Percentiles rank a stretch among this genome's conserved stretches.
phyloP scores from a whole-genome alignment of 2,329 filamentous ascomycete genomes.

The Exophiala viscosa region DNA sequence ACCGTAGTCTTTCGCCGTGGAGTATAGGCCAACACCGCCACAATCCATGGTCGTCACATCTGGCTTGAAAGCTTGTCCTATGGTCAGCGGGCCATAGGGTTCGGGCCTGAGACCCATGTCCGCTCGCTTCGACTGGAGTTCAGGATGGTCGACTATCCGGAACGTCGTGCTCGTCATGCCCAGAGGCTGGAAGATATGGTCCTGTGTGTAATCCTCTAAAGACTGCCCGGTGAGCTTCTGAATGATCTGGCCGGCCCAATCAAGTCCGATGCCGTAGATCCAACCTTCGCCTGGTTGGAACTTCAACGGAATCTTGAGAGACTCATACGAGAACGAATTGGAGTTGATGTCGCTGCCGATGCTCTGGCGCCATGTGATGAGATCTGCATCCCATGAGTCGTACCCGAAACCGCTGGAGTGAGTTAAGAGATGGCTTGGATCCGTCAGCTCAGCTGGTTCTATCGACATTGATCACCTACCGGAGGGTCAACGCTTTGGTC shows the following conservation, averaged over 20 bases:
- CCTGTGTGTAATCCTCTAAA: conserved; percentile 48
- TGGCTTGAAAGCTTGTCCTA: too few relatives aligned
- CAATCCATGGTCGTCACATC: conserved; percentile 2
- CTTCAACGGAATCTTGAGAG: conserved; percentile 48
- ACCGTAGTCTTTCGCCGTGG: conserved; percentile 22
- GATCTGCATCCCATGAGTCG: conserved; percentile 40
- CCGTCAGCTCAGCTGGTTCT: neutral
- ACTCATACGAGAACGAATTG: conserved; percentile 33
- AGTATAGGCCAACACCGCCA: conserved; percentile 25
- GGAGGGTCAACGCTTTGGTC: conserved; percentile 39
- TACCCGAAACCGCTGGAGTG: conserved; percentile 51
- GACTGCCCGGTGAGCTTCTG: conserved; percentile 41
- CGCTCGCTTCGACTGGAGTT: conserved; percentile 1
- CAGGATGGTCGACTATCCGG: conserved; percentile 44
- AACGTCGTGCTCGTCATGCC: conserved; percentile 51
- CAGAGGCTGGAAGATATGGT: conserved; percentile 47
- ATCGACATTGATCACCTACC: conserved; percentile 27
- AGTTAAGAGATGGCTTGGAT: conserved; percentile 40
- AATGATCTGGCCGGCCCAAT: conserved; percentile 51
- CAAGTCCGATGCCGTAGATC: conserved; percentile 55
- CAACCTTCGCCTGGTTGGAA: conserved; percentile 62
- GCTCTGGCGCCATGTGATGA: conserved; percentile 40
- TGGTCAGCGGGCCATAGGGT: too few relatives aligned
- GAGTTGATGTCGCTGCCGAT: conserved; percentile 34
- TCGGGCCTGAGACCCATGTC: neutral